These are phyloP conservation scores for Fusarium fujikuroi DNA, from an alignment of 2,329 filamentous ascomycete species.

Conservation along the genomic window DNA sequence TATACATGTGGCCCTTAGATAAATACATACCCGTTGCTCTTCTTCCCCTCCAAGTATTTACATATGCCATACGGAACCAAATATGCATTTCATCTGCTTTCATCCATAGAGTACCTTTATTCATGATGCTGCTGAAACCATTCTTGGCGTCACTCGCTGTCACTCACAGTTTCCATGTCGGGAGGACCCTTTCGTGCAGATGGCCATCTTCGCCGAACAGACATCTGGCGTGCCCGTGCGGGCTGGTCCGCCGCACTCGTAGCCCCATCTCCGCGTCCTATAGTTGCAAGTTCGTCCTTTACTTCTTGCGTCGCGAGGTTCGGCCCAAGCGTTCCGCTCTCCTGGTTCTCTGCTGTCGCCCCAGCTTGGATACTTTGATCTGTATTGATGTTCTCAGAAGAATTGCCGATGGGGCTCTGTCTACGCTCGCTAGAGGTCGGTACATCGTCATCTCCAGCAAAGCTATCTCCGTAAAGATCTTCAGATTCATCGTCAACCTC, in stretches of 20 bases:
- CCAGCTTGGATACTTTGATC: too few species aligned
- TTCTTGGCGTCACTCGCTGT: background rate
- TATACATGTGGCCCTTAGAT: rapidly evolving
- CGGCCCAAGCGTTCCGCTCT: rapidly evolving
- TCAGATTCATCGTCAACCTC: background rate
- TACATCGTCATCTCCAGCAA: rapidly evolving
- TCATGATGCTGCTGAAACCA: too few species aligned
- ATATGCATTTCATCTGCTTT: too few species aligned
- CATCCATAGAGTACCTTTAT: too few species aligned
- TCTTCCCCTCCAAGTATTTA: background rate
- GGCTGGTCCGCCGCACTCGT: too few species aligned
- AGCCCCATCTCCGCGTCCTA: background rate
- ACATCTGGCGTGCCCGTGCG: background rate
- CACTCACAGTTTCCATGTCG: background rate
- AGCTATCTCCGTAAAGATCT: rapidly evolving
- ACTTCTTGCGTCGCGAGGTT: rapidly evolving
- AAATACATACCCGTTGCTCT: rapidly evolving
- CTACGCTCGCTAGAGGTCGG: rapidly evolving
- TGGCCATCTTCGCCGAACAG: background rate
- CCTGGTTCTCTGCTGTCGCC: background rate
- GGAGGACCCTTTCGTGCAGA: rapidly evolving
- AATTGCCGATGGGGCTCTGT: background rate
- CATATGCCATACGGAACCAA: too few species aligned
- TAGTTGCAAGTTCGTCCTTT: rapidly evolving
- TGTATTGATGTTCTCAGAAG: too few species aligned